Conservation (phyloP, 306 rosid genomes). For the Trifolium dubium region DNA sequence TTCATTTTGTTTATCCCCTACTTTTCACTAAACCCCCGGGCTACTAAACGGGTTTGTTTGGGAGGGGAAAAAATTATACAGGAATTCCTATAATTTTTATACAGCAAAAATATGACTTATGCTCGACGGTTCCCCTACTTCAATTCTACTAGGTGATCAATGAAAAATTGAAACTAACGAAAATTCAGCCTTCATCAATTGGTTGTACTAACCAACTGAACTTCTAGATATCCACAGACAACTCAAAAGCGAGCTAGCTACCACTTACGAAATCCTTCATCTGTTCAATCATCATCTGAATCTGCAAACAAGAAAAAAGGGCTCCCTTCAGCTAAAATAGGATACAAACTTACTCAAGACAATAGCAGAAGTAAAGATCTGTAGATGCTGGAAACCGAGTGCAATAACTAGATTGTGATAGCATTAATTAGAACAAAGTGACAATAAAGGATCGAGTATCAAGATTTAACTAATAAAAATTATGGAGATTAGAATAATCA, state of each 20-base stretch:
- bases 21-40: conserved; percentile 44
- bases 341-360: conserved; percentile 11
- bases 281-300: conserved; percentile 88
- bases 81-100: conserved; percentile 60
- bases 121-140: conserved; percentile 45
- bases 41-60: conserved; percentile 42
- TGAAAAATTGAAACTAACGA: conserved; percentile 48
- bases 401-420: conserved; percentile 26
- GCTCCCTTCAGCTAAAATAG: conserved; percentile 28
- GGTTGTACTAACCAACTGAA: conserved; percentile 46
- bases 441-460: conserved; percentile 22
- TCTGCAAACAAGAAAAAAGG: conserved; percentile 58
- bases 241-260: conserved; percentile 50
- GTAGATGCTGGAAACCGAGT: conserved; percentile 16
- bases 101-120: conserved; percentile 53
- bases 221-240: conserved; percentile 47
- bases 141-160: conserved; percentile 44
- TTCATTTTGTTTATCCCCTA: conserved; percentile 29
- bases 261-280: conserved; percentile 50
- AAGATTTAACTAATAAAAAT: conserved; percentile 15
- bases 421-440: conserved; percentile 18
- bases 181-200: conserved; percentile 49
- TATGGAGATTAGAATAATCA: conserved; percentile 14
- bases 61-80: conserved; percentile 56
- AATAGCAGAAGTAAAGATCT: conserved; percentile 1